Evolutionary conservation across 148 eudicot genomes (phyloP), one percentile per base, ranked within the genome.

Genomic region (Euryodendron excelsum): DNA sequence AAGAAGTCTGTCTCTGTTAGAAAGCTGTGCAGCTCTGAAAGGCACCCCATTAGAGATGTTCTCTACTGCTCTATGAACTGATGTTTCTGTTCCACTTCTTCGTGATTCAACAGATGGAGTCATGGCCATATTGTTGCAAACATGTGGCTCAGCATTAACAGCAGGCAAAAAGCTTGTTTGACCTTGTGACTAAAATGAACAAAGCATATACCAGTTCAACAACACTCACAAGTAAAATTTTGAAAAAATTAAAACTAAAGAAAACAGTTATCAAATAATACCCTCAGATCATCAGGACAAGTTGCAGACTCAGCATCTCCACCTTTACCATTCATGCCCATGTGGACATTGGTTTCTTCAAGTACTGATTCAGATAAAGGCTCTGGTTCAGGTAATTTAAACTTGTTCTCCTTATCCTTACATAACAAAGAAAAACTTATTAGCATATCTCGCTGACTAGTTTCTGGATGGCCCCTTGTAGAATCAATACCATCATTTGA

Each of bases 1-100:
- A 82, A 91, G 87, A 77, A 96, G 94, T 85, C 97, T 91, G 77
- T 96, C 99, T 86, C 78, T 93, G 73, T 92, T 96, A 61, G 98
- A 90, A 80, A 96, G 93, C 61, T 85, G 80, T 73, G 55, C 76
- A 67, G 90, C 85, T 88, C 87, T 86, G 65, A 47, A 56, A 60
- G 90, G 80, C 60, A 62, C 48, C 58, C 50, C 73, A 56, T 27
- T 14, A 50, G 88, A 68, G 31, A 30, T 66, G 41, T 61, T 78
- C 69, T 69, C 75, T 33, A n/a, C 76, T 39, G 36, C 69, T 79
- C 71, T 79, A 30, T 72, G 74, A 61, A 36, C 77, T 66, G 83
- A 52, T 73, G 81, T 37, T 34, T 63, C 60, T 39, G 70, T 23
- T 71, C 53, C 82, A 80, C 81, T 73, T 34, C 66, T 67, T 27